A percentile compares a stretch with the other conserved stretches of the same genome.
Conservation (phyloP, 192 early-diverging fungal genomes). For the Borealophlyctis nickersoniae region DNA sequence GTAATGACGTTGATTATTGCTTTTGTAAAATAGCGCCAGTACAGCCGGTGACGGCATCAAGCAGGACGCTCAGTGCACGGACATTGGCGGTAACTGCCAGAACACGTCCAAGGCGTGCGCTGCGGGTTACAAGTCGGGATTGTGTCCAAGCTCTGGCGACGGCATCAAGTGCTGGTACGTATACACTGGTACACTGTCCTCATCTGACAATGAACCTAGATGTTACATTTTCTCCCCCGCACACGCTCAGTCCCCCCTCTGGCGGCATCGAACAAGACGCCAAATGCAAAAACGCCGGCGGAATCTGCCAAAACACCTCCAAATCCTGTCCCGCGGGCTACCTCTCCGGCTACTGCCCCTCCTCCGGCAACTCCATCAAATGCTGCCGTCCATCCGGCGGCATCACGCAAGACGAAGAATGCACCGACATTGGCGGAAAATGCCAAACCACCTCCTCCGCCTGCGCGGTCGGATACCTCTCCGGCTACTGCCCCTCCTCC, state of each 20-base stretch:
- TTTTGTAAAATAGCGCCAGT: background rate
- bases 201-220: background rate
- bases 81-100: conserved; percentile 5
- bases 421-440: conserved; percentile 3
- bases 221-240: background rate
- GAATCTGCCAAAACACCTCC: conserved; percentile 3
- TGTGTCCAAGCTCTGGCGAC: conserved; percentile 4
- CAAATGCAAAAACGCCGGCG: background rate
- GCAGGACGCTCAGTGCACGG: background rate
- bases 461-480: conserved; percentile 3
- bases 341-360: conserved; percentile 14
- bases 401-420: background rate
- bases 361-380: conserved; percentile 4
- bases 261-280: background rate
- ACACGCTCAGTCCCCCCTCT: too few relatives aligned
- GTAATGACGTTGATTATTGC: too few relatives aligned
- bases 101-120: background rate
- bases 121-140: conserved; percentile 2
- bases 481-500: conserved; percentile 4
- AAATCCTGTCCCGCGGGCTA: background rate
- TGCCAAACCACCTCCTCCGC: background rate
- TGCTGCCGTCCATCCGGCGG: conserved; percentile 9
- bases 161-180: conserved; percentile 11
- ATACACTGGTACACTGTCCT: background rate
- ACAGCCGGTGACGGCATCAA: background rate